phyloP scores from a whole-genome alignment of 2,329 filamentous ascomycete species.

The Didymella segeticola region DNA sequence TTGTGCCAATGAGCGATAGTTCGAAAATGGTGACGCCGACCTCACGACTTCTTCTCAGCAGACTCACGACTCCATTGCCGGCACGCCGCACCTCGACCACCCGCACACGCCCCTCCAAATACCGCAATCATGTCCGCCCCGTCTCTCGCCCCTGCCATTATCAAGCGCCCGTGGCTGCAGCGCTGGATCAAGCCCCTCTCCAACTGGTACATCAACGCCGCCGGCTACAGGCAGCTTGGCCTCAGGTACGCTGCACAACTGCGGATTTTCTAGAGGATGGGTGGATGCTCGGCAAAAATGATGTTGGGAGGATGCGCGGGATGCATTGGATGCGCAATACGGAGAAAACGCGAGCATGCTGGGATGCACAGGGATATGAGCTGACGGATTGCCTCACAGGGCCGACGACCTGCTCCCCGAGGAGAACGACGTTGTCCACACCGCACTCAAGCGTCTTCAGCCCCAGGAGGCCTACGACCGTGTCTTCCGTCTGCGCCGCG shows the following conservation, averaged over 20 bases:
- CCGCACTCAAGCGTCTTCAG: conserved; percentile 87
- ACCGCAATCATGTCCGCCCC: conserved; percentile 69
- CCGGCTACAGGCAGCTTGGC: conserved; percentile 92
- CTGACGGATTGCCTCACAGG: conserved; percentile 60
- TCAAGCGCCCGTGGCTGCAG: conserved; percentile 85
- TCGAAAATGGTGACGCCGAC: conserved; percentile 7
- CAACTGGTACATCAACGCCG: conserved; percentile 86
- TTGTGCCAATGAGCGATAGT: no score
- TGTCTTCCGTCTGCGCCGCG: conserved; percentile 94
- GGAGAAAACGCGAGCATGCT: not conserved
- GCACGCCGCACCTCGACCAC: conserved; percentile 32
- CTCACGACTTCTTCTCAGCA: not conserved
- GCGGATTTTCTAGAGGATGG: not conserved
- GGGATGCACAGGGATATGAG: conserved; percentile 14
- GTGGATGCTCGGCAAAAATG: not conserved
- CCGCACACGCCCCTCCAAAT: conserved; percentile 25
- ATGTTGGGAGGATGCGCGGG: not conserved
- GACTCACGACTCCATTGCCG: conserved; percentile 30
- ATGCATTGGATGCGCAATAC: conserved; percentile 4
- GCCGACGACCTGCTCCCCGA: conserved; percentile 95
- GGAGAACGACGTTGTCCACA: conserved; percentile 85
- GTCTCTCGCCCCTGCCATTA: conserved; percentile 76
- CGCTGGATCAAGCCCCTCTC: conserved; percentile 80
- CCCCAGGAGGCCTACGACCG: conserved; percentile 94
- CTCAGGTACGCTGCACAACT: conserved; percentile 69